phyloP scores from a whole-genome alignment of 2,329 filamentous ascomycete species.

The Fusarium chlamydosporum region DNA sequence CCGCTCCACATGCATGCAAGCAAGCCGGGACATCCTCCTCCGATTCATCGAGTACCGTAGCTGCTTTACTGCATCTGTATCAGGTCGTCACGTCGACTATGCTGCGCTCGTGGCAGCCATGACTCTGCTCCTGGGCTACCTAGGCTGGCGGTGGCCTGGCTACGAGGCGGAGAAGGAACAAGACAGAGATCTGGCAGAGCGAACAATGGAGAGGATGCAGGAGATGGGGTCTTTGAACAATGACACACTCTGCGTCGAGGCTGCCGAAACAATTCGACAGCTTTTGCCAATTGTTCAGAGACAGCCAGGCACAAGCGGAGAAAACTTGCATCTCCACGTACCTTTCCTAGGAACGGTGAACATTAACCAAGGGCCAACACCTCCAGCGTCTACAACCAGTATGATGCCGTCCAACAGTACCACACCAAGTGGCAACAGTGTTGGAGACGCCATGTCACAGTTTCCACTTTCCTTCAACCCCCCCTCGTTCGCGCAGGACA shows the following conservation, averaged over 20 bases:
- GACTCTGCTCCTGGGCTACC: slow-evolving; percentile 65
- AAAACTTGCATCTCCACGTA: slow-evolving; percentile 58
- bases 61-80: slow-evolving; percentile 39
- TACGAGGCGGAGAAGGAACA: slow-evolving; percentile 40
- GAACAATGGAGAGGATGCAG: slow-evolving; percentile 56
- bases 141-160: slow-evolving; percentile 56
- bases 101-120: slow-evolving; percentile 65
- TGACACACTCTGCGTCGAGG: slow-evolving; percentile 60
- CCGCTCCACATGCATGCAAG: slow-evolving; percentile 59
- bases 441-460: slow-evolving; percentile 17
- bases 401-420: slow-evolving; percentile 32
- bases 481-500: slow-evolving; percentile 20
- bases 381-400: slow-evolving; percentile 30
- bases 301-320: slow-evolving; percentile 29
- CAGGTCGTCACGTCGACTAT: slow-evolving; percentile 65
- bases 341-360: slow-evolving; percentile 64
- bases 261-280: slow-evolving; percentile 60
- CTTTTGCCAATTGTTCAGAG: slow-evolving; percentile 60
- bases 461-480: slow-evolving; percentile 31
- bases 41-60: slow-evolving; percentile 64
- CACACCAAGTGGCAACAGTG: slow-evolving; percentile 23
- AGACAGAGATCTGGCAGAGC: slow-evolving; percentile 58
- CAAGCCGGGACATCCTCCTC: slow-evolving; percentile 65
- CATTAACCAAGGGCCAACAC: slow-evolving; percentile 53
- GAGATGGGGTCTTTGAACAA: slow-evolving; percentile 57